Conservation (phyloP, 805 yeast species). For the Lachancea kluyveri region DNA sequence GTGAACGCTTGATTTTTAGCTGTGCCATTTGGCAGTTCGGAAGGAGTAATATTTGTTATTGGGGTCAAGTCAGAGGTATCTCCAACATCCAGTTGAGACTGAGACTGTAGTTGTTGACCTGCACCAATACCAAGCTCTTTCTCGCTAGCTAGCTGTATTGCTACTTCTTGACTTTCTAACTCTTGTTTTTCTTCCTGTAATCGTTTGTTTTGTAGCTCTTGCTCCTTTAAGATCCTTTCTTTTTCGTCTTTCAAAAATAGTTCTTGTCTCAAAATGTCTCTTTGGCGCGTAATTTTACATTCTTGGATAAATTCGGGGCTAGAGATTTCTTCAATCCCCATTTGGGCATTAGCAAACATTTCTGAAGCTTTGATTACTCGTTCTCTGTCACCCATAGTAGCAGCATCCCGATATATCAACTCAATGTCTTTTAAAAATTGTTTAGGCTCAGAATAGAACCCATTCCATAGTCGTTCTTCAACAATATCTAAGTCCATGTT, state of each 20-base stretch:
- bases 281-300: slow-evolving; percentile 63
- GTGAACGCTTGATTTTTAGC: too few relatives aligned
- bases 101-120: slow-evolving; percentile 25
- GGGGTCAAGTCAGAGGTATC: too few relatives aligned
- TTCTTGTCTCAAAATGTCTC: slow-evolving; percentile 55
- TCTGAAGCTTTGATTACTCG: slow-evolving; percentile 77
- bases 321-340: slow-evolving; percentile 86
- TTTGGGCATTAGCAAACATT: slow-evolving; percentile 94
- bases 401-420: slow-evolving; percentile 74
- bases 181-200: slow-evolving; percentile 8
- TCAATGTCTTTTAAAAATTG: slow-evolving; percentile 83
- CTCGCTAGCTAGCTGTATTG: slow-evolving; percentile 1
- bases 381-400: slow-evolving; percentile 74
- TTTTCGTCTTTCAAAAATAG: slow-evolving; percentile 32
- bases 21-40: too few relatives aligned
- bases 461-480: slow-evolving; percentile 96
- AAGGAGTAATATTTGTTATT: too few relatives aligned
- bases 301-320: slow-evolving; percentile 65
- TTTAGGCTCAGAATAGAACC: slow-evolving; percentile 85
- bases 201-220: too few relatives aligned
- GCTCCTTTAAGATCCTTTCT: slow-evolving; percentile 12
- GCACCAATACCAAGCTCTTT: slow-evolving; percentile 18
- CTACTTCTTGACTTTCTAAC: neutral
- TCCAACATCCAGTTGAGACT: slow-evolving; percentile 4
- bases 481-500: slow-evolving; percentile 93